A percentile compares a stretch with the other conserved stretches of the same genome.
These are phyloP conservation scores for Capsella rubella DNA, from an alignment of 441 rosid genomes.

Conservation along the genomic window DNA sequence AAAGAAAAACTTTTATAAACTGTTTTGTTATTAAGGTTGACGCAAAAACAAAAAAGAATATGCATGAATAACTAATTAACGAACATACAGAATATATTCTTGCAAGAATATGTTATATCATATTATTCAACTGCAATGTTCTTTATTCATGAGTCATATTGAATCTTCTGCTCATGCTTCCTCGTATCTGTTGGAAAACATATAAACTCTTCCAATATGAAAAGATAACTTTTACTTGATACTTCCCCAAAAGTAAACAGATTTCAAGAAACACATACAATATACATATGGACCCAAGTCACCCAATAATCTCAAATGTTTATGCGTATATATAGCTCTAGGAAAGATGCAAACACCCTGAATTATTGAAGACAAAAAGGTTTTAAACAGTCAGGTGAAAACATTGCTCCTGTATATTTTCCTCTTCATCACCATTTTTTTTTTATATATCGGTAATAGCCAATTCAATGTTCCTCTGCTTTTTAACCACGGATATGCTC, in stretches of 20 bases:
- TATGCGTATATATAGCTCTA: slow-evolving; percentile 16
- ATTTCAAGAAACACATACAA: slow-evolving; percentile 28
- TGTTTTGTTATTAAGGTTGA: slow-evolving; percentile 18
- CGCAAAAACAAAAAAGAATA: background rate
- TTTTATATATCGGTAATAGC: background rate
- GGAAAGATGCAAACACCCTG: slow-evolving; percentile 21
- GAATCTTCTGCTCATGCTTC: slow-evolving; percentile 26
- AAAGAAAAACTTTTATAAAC: background rate
- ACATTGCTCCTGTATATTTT: slow-evolving; percentile 7
- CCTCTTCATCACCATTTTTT: slow-evolving; percentile 7
- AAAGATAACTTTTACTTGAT: slow-evolving; percentile 24
- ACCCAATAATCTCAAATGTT: slow-evolving; percentile 21
- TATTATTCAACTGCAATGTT: background rate
- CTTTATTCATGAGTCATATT: slow-evolving; percentile 16
- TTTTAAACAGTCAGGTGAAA: slow-evolving; percentile 18
- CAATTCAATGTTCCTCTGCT: background rate
- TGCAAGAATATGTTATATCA: slow-evolving; percentile 3
- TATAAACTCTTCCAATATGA: background rate
- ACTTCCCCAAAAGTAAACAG: slow-evolving; percentile 17
- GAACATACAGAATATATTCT: slow-evolving; percentile 13
- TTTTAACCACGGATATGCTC: slow-evolving; percentile 25
- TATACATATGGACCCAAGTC: slow-evolving; percentile 27
- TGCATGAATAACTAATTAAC: background rate
- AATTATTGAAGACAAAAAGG: slow-evolving; percentile 7
- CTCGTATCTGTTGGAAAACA: slow-evolving; percentile 34